Evolutionary conservation across 108 stramenopile genomes (phyloP).

Genomic region (Skeletonema marinoi): DNA sequence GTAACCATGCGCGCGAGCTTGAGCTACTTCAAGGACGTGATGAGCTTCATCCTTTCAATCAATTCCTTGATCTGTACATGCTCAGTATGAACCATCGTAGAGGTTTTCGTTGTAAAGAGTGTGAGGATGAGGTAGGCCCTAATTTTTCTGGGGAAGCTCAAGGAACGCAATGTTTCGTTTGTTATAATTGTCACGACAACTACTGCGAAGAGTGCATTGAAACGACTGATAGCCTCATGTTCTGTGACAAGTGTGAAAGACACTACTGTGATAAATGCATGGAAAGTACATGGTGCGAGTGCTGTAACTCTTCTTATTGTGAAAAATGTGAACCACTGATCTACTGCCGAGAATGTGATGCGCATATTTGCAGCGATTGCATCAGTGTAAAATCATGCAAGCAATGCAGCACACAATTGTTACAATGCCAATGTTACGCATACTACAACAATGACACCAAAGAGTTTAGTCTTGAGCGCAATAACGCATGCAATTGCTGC

Average conservation of each 20-base stretch:
- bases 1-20: not conserved
- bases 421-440: no score
- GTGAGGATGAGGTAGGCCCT: not conserved
- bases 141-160: not conserved
- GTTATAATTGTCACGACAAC: not conserved
- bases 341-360: not conserved
- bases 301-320: not conserved
- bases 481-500: no score
- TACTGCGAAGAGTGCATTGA: not conserved
- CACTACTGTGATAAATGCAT: not conserved
- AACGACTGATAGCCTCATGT: not conserved
- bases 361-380: not conserved
- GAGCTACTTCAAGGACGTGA: not conserved
- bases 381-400: not conserved
- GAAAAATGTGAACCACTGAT: not conserved
- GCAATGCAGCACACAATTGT: no score
- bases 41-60: not conserved
- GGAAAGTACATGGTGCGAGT: not conserved
- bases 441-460: no score
- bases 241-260: slow-evolving; percentile 1
- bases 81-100: not conserved
- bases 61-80: not conserved
- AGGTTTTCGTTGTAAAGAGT: not conserved
- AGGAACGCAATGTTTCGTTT: not conserved
- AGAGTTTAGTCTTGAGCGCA: no score